Conservation (phyloP, 2,329 filamentous ascomycete genomes). For the Penicillium sclerotigenum region DNA sequence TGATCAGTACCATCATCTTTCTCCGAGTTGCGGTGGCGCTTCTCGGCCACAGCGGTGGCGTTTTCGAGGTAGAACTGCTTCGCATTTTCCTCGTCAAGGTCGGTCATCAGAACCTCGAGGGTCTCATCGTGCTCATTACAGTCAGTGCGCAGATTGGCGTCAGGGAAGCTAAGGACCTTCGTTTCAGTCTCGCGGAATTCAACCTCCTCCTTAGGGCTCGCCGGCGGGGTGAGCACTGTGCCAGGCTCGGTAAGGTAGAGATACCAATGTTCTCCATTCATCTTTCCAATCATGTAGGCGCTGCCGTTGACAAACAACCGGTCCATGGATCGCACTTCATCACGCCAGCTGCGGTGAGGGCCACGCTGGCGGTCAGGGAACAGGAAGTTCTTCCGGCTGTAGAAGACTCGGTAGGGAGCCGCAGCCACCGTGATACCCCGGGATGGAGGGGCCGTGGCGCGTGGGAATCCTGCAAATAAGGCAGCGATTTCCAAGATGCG, state of each 20-base stretch:
- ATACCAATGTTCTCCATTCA: slow-evolving; percentile 99
- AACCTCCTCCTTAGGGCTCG: slow-evolving; percentile 62
- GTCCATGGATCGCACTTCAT: slow-evolving; percentile 91
- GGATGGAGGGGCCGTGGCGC: slow-evolving; percentile 64
- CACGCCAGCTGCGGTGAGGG: slow-evolving; percentile 94
- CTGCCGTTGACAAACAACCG: slow-evolving; percentile 88
- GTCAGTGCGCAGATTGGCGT: slow-evolving; percentile 25
- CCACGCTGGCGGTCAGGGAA: slow-evolving; percentile 92
- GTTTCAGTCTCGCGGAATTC: slow-evolving; percentile 54
- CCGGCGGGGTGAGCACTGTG: slow-evolving; percentile 73
- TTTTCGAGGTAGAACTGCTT: slow-evolving; percentile 70
- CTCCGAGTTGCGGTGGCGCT: slow-evolving; percentile 70
- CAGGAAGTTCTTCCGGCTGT: slow-evolving; percentile 97
- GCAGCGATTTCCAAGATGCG: slow-evolving; percentile 91
- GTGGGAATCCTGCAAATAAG: slow-evolving; percentile 81
- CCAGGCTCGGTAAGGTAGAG: slow-evolving; percentile 91
- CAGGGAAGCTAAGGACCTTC: slow-evolving; percentile 56
- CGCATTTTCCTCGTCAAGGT: slow-evolving; percentile 63
- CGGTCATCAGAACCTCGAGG: slow-evolving; percentile 66
- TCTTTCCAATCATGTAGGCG: slow-evolving; percentile 99
- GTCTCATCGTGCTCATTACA: slow-evolving; percentile 47
- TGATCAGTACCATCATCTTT: slow-evolving; percentile 55
- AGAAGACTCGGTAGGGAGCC: slow-evolving; percentile 92
- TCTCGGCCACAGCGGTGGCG: slow-evolving; percentile 86
- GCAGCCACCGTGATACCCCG: slow-evolving; percentile 71